A percentile compares a stretch with the other conserved stretches of the same genome.
Evolutionary conservation across 2,329 filamentous ascomycete genomes (phyloP).

Genomic region (Aspergillus versicolor): DNA sequence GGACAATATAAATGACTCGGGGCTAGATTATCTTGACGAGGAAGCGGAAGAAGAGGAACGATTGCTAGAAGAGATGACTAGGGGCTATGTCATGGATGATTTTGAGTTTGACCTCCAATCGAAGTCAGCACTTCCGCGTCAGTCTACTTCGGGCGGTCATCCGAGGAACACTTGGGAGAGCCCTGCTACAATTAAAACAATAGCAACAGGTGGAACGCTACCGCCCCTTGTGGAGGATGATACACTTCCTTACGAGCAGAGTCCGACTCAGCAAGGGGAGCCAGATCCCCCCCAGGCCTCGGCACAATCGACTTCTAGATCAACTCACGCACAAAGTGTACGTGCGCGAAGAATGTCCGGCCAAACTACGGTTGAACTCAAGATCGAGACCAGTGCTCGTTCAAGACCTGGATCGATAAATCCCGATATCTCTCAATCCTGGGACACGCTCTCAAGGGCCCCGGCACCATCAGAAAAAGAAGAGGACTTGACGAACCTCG

Average conservation of each 20-base stretch:
- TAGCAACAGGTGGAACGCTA: conserved; percentile 65
- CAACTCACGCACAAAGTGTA: conserved; percentile 51
- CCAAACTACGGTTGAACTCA: conserved; percentile 76
- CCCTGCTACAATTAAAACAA: conserved; percentile 70
- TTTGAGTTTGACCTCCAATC: conserved; percentile 72
- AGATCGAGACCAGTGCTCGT: conserved; percentile 71
- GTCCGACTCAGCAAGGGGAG: conserved; percentile 39
- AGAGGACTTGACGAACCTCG: conserved; percentile 22
- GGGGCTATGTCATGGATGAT: conserved; percentile 77
- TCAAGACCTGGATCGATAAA: conserved; percentile 23
- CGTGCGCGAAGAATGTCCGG: conserved; percentile 77
- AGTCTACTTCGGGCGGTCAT: conserved; percentile 77
- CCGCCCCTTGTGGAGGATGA: conserved; percentile 71
- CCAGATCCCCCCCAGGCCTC: conserved; percentile 28
- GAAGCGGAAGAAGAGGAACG: conserved; percentile 73
- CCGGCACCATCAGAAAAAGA: conserved; percentile 32
- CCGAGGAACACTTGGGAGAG: conserved; percentile 81
- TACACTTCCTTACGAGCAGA: conserved; percentile 36
- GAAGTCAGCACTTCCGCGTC: conserved; percentile 68
- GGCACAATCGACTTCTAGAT: conserved; percentile 5
- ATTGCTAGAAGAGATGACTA: conserved; percentile 83
- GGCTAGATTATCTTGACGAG: conserved; percentile 55
- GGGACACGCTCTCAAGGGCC: conserved; percentile 26
- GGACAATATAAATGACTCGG: conserved; percentile 22
- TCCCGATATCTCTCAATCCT: conserved; percentile 28